Evolutionary conservation across 768 basidiomycete genomes (phyloP).

Genomic region (Kwoniella botswanensis): DNA sequence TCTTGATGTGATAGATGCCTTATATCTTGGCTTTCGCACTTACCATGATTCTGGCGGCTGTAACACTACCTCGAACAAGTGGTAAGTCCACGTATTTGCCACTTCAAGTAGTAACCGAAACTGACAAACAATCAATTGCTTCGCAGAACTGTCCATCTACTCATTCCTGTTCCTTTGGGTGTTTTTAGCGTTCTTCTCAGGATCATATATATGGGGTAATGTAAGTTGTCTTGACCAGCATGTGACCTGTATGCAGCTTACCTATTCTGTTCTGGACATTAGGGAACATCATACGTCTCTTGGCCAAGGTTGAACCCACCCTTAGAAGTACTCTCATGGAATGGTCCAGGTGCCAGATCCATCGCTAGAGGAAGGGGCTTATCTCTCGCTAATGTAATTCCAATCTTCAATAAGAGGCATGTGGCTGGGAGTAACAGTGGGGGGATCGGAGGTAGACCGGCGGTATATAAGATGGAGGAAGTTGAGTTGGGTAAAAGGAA

Average conservation of each 20-base stretch:
- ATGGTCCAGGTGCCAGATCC: constrained; percentile 84
- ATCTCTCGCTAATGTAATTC: constrained; percentile 51
- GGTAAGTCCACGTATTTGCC: constrained; percentile 63
- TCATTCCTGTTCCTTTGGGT: constrained; percentile 85
- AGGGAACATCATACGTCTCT: constrained; percentile 92
- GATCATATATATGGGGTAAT: constrained; percentile 69
- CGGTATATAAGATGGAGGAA: constrained; percentile 64
- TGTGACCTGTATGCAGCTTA: not conserved
- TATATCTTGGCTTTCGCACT: constrained; percentile 77
- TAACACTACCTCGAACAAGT: constrained; percentile 84
- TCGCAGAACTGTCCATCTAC: constrained; percentile 76
- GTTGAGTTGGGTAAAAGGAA: constrained; percentile 84
- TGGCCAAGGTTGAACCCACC: constrained; percentile 89
- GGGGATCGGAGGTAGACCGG: constrained; percentile 34
- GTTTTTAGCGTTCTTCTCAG: constrained; percentile 65
- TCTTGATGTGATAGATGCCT: constrained; percentile 69
- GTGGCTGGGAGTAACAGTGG: constrained; percentile 10
- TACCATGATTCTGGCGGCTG: constrained; percentile 84
- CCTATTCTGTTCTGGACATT: constrained; percentile 54
- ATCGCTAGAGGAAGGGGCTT: constrained; percentile 75
- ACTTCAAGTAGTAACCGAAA: not conserved
- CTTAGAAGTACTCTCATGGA: constrained; percentile 79
- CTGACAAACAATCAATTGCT: not conserved
- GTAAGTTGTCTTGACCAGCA: constrained; percentile 37
- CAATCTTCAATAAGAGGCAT: constrained; percentile 45